These are phyloP conservation scores for Neoboletus magnificus DNA, from an alignment of 768 basidiomycete genomes.

Conservation along the genomic window DNA sequence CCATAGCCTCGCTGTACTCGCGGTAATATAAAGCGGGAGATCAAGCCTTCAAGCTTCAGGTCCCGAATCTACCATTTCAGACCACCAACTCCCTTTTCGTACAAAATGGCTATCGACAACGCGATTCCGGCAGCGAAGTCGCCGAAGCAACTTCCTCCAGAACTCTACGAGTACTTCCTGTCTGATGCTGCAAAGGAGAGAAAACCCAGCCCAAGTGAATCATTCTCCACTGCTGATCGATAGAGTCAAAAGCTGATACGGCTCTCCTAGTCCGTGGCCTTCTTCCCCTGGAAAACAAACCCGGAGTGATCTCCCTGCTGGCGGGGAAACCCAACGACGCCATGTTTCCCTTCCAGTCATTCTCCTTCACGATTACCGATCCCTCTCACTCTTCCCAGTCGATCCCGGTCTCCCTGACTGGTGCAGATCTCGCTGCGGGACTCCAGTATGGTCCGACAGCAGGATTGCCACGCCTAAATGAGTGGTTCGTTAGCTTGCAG, in stretches of 20 bases:
- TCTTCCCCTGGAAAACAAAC: slow-evolving; percentile 73
- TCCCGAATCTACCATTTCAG: not conserved
- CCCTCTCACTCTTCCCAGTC: slow-evolving; percentile 45
- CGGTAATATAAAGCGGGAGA: not conserved
- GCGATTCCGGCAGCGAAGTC: not conserved
- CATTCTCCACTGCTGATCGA: not conserved
- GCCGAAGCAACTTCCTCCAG: slow-evolving; percentile 40
- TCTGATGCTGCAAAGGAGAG: slow-evolving; percentile 60
- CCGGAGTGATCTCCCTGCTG: slow-evolving; percentile 76
- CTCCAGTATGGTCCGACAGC: slow-evolving; percentile 77
- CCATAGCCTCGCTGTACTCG: not conserved
- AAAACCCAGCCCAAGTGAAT: slow-evolving; percentile 61
- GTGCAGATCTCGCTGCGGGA: slow-evolving; percentile 56
- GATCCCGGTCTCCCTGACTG: slow-evolving; percentile 50
- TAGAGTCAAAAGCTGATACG: not conserved
- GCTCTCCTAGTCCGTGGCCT: slow-evolving; percentile 55
- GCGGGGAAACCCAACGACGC: slow-evolving; percentile 89
- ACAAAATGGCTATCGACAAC: slow-evolving; percentile 7
- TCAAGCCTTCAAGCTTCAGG: too few relatives aligned
- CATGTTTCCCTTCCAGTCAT: slow-evolving; percentile 88
- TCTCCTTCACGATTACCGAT: slow-evolving; percentile 62
- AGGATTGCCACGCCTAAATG: slow-evolving; percentile 59
- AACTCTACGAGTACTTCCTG: slow-evolving; percentile 57
- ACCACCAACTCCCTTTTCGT: not conserved
- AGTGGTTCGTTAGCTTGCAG: slow-evolving; percentile 75